Evolutionary conservation across 1,284 basidiomycete species (phyloP), one percentile per base, ranked within the genome.

Genomic region (Boletellus sp.): DNA sequence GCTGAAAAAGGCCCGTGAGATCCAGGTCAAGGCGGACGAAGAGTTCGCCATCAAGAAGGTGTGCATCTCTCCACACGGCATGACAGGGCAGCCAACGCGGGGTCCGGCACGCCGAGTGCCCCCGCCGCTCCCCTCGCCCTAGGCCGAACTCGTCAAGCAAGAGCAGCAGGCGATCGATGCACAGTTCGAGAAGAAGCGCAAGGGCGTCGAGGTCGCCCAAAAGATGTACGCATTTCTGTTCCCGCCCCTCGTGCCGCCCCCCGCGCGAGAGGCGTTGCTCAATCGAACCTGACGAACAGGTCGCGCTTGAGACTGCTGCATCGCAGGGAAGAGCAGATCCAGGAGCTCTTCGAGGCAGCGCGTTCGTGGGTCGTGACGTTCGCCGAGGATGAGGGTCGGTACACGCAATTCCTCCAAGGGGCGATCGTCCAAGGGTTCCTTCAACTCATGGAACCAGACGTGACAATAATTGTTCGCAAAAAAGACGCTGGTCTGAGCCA

Each of bases 1-100:
- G 3, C 71, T 90, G 56, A 94, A 97, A 73, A 97, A 97, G 71
- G 93, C 91, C 1, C 77, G 94, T n/a, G 94, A 97, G 73, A 92
- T 97, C 57, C 87, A 80, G 57, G 91, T 96, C 53, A 97, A 97
- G 69, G 94, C 94, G 0, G 93, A 97, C 54, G 93, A 96, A 69
- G 94, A 97, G 71, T 97, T 96, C 66, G 87, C 93, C 17, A 96
- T 96, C 56, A 94, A 97, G 69, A 97, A 97, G 80, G 93, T 91
- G 33, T 23, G 60, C 17, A 2, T 16, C 35, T 20, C 25, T 27
- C 19, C 2, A 21, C n/a, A 29, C n/a, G n/a, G n/a, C n/a, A n/a
- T n/a, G n/a, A n/a, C n/a, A n/a, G n/a, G n/a, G n/a, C n/a, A n/a
- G n/a, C n/a, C n/a, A n/a, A n/a, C n/a, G n/a, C n/a, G n/a, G n/a